Base-by-base conservation (phyloP, 768 basidiomycete genomes). In the Mycena indigotica region DNA sequence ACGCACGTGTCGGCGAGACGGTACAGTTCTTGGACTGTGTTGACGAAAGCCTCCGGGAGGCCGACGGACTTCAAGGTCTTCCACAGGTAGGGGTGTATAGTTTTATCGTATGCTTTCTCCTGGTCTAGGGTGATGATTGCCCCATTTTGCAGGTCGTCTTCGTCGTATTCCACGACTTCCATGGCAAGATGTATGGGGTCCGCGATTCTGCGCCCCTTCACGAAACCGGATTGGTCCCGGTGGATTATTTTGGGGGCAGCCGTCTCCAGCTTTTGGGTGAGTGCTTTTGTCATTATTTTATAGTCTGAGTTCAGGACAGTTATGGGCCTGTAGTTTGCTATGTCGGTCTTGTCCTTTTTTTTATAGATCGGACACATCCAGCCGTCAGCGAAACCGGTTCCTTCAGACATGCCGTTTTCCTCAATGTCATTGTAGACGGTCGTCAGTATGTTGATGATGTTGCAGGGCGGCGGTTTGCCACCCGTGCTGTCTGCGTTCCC, bases 171-270 rank as follows among this genome's bases (percentile, higher is more conserved):
- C 0, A 62, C 23, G 15, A 69, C 63, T 0, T 53, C 19, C n/a
- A 64, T 39, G 0, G 69, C 48, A 0, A 73, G 65, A 1, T 57
- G 5, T 0, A 66, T 65, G 49, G 67, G 68, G 53, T 73, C 57
- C 0, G 59, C 57, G 1, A 74, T 71, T 3, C 25, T 30, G 1
- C 61, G 26, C 0, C 61, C 61, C 12, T 54, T 65, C 0, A 75
- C 46, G 5, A 75, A 74, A 0, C 70, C 71, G 30, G 53, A 21
- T 28, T 54, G 53, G 53, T 54, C 38, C 12, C 13, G 10, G 19
- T 54, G 53, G 2, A 54, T 46, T 4, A 54, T 26, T n/a, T 25
- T 10, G 2, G 40, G 40, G 1, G 40, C 53, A 1, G 46, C 53
- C 16, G 10, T 2, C 3, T 3, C 16, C n/a, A 54, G 24, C 23